Evolutionary conservation across 768 basidiomycete species (phyloP).

Genomic region (Vishniacozyma victoriae): DNA sequence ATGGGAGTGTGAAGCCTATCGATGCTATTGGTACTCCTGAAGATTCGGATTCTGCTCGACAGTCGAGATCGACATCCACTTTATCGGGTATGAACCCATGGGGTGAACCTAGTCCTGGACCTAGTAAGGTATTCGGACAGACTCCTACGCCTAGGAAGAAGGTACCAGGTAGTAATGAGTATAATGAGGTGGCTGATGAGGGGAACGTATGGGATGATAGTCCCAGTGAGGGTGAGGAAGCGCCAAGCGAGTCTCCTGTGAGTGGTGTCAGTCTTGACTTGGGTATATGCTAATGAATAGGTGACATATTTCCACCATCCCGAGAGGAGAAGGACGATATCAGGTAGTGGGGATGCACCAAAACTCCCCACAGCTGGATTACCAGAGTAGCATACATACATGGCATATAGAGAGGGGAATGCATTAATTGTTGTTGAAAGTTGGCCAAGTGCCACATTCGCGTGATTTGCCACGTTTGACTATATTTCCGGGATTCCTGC

Average conservation of each 20-base stretch:
- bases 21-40: not conserved
- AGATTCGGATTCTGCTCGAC: not conserved
- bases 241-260: slow-evolving; percentile 21
- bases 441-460: too few relatives aligned
- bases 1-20: not conserved
- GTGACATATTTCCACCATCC: slow-evolving; percentile 60
- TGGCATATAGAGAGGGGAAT: too few relatives aligned
- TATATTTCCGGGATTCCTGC: too few relatives aligned
- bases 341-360: slow-evolving; percentile 18
- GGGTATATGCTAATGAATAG: slow-evolving; percentile 47
- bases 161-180: slow-evolving; percentile 67
- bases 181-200: slow-evolving; percentile 72
- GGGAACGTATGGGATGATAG: slow-evolving; percentile 47
- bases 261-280: slow-evolving; percentile 26
- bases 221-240: slow-evolving; percentile 54
- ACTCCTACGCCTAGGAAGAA: not conserved
- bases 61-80: slow-evolving; percentile 3
- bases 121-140: not conserved
- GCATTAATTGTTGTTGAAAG: too few relatives aligned
- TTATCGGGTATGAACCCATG: slow-evolving; percentile 47
- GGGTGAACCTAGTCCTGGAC: slow-evolving; percentile 42
- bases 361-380: too few relatives aligned
- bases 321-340: slow-evolving; percentile 50
- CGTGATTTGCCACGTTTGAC: too few relatives aligned
- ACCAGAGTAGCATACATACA: too few relatives aligned